Base-by-base conservation (phyloP, 495 filamentous ascomycete genomes). In the Trichocladium uniseriatum region DNA sequence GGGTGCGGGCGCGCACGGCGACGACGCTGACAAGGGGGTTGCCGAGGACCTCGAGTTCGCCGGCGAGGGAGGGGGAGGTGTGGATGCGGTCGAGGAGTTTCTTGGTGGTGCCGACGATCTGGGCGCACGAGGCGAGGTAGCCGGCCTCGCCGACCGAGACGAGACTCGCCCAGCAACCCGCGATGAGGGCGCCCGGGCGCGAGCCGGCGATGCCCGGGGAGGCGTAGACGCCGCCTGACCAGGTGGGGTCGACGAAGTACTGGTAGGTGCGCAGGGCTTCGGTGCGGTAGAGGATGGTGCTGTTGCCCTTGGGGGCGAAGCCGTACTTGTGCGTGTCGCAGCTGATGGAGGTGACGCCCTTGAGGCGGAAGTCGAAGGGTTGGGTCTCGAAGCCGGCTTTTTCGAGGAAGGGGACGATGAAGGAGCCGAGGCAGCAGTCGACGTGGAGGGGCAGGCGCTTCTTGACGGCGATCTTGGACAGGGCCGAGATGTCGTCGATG, bases 251-350 rank as follows among this genome's bases (percentile, higher is more conserved):
- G 65, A 99, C 80, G 66, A 95, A 97, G 74, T 99, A 99, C 63
- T 96, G 92, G 63, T 95, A 85, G 31, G 76, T 74, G 51, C 92
- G 82, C 40, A 94, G 79, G 37, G 77, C 67, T 35, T 80, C 72
- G 46, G 78, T 86, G 59, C 94, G 87, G 73, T 97, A 97, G 45
- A 99, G 79, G 15, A 95, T 69, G 8, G 89, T 90, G 22, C 82
- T 87, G 73, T 92, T 97, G 46, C 92, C 92, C 69, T 97, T 97
- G 19, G 92, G 92, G 0, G 92, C 94, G 67, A 99, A 99, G 20
- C 92, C 92, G 65, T 99, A 98, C 66, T 98, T 98, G 72, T 98
- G 92, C 24, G 92, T 99, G 63, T 99, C 92, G 61, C 91, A 94
- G 57, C 79, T 84, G 66, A 99, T 96, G 61, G 81, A 86, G 5